A percentile compares a stretch with the other conserved stretches of the same genome.
phyloP scores from a whole-genome alignment of 345 rosid species.

The Cochlearia excelsa region DNA sequence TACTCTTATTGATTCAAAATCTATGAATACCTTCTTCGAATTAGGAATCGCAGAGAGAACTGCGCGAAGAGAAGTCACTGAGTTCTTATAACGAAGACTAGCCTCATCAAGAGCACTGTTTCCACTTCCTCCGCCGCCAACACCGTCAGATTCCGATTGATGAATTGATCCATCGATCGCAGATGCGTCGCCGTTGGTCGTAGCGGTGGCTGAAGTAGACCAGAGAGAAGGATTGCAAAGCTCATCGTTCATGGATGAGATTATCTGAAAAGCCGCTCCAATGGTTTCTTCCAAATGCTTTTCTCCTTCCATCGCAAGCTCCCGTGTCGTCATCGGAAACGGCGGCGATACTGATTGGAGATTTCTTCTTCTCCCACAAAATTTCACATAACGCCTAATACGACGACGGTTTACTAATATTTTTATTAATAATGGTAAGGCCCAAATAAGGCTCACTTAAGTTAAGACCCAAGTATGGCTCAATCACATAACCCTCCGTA shows the following conservation, averaged over 20 bases:
- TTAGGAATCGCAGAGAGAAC: constrained; percentile 74
- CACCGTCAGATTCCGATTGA: constrained; percentile 47
- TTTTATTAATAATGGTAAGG: too few species aligned
- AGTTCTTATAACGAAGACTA: constrained; percentile 70
- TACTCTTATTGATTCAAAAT: not conserved
- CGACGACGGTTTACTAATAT: too few species aligned
- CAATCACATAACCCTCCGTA: too few species aligned
- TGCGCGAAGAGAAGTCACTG: constrained; percentile 84
- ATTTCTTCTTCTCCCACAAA: constrained; percentile 1
- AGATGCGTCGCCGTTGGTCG: constrained; percentile 45
- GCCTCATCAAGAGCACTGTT: constrained; percentile 82
- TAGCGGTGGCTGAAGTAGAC: constrained; percentile 49
- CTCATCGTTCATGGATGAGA: constrained; percentile 91
- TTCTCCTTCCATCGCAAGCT: constrained; percentile 85
- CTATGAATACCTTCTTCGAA: constrained; percentile 59
- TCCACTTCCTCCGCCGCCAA: constrained; percentile 47
- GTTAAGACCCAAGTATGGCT: too few species aligned
- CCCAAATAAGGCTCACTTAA: too few species aligned
- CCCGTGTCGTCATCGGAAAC: constrained; percentile 56
- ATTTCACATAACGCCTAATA: too few species aligned
- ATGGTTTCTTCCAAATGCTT: constrained; percentile 85
- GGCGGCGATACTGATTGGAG: not conserved
- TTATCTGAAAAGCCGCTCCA: constrained; percentile 77
- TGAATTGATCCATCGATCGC: constrained; percentile 41
- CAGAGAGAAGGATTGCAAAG: constrained; percentile 84